Evolutionary conservation across 495 filamentous ascomycete species (phyloP).

Genomic region (Lindgomyces ingoldianus): DNA sequence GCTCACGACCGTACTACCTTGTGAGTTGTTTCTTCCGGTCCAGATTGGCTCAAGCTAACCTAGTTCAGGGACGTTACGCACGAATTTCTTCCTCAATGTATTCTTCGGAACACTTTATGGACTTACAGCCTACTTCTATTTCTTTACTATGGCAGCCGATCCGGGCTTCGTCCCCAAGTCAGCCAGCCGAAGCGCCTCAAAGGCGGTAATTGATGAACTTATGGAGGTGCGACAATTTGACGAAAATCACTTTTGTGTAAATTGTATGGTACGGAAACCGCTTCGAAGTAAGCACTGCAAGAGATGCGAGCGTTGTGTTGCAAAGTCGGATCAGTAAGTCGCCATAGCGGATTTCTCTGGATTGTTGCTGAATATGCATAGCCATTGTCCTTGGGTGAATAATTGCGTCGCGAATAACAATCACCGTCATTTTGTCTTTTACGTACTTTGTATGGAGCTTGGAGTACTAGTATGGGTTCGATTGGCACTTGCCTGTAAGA

Average conservation of each 20-base stretch:
- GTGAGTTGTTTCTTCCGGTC: conserved; percentile 45
- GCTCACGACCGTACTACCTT: conserved; percentile 69
- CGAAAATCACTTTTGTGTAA: conserved; percentile 88
- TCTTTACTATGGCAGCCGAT: conserved; percentile 78
- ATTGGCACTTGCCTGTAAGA: conserved; percentile 53
- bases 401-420: conserved; percentile 96
- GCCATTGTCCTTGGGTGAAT: conserved; percentile 96
- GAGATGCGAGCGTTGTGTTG: conserved; percentile 85
- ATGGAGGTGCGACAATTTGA: conserved; percentile 85
- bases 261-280: conserved; percentile 89
- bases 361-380: conserved; percentile 54
- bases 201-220: conserved; percentile 81
- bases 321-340: conserved; percentile 94
- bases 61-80: conserved; percentile 61
- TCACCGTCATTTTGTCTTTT: conserved; percentile 90
- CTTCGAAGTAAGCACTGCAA: conserved; percentile 94
- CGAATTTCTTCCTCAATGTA: conserved; percentile 70
- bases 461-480: conserved; percentile 65
- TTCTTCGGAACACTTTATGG: conserved; percentile 64
- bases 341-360: not conserved
- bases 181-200: conserved; percentile 82
- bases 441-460: conserved; percentile 72
- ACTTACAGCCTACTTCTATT: conserved; percentile 81
- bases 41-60: not conserved
- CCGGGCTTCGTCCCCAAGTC: conserved; percentile 95